A percentile compares a stretch with the other conserved stretches of the same genome.
phyloP scores from a whole-genome alignment of 2,329 filamentous ascomycete genomes.

The Fusarium fracticaudum region DNA sequence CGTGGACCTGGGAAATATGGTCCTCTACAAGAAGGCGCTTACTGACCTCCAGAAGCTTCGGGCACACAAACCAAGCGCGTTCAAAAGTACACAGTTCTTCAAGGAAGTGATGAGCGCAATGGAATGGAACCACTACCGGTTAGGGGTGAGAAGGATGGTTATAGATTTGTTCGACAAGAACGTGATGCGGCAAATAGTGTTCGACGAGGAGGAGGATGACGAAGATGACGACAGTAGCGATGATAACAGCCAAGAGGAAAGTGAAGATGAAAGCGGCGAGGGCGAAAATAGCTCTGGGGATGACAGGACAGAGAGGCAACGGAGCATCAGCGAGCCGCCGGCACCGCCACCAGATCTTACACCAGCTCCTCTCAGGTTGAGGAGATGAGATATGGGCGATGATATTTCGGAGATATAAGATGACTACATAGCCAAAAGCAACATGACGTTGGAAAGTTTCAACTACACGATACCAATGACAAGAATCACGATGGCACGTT shows the following conservation, averaged over 20 bases:
- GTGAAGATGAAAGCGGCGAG: conserved; percentile 57
- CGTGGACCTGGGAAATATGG: conserved; percentile 90
- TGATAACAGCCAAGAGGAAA: conserved; percentile 62
- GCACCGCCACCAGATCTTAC: conserved; percentile 48
- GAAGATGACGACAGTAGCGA: conserved; percentile 69
- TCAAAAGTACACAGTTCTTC: conserved; percentile 81
- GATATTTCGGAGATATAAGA: neutral
- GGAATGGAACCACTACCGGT: conserved; percentile 87
- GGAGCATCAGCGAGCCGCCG: conserved; percentile 60
- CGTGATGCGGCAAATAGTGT: conserved; percentile 84
- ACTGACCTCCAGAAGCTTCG: conserved; percentile 84
- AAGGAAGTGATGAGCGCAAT: conserved; percentile 85
- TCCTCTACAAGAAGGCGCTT: conserved; percentile 88
- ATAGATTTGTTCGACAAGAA: conserved; percentile 94
- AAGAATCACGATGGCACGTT: conserved; percentile 22
- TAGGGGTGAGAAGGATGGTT: conserved; percentile 88
- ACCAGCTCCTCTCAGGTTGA: conserved; percentile 48
- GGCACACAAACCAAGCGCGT: conserved; percentile 76
- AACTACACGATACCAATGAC: conserved; percentile 34
- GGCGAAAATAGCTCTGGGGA: conserved; percentile 57
- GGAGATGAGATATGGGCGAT: conserved; percentile 35
- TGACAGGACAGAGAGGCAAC: conserved; percentile 66
- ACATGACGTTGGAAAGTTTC: conserved; percentile 15
- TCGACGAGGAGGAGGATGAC: conserved; percentile 62
- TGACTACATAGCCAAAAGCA: conserved; percentile 17